Base-by-base conservation (phyloP, 108 stramenopile genomes). In the Conticribra weissflogii region DNA sequence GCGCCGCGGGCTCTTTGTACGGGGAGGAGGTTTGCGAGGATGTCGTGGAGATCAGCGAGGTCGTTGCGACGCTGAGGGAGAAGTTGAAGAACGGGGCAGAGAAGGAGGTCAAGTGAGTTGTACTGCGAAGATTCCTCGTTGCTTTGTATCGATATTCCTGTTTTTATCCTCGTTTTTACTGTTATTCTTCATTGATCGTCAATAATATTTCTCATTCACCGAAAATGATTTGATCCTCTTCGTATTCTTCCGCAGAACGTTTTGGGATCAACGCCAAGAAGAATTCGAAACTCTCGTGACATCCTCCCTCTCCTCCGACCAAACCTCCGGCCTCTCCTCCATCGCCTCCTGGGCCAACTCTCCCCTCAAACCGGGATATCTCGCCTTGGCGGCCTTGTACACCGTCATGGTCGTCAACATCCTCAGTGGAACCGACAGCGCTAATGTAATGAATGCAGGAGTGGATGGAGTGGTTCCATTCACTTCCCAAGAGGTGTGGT, bases 21-120 rank as follows among this genome's bases (percentile, higher is more conserved):
- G 79, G 61, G 31, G 29, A 55, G 9, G 53, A 51, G 2, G 27
- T 69, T 19, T 72, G 70, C 30, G 57, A 52, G 7, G 68, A 80
- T 80, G 60, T 81, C 14, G 69, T 50, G 23, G 22, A 15, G 4
- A 72, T 75, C 12, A 74, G 81, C 33, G 85, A 86, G 30, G 55
- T 86, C 46, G 87, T 91, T 47, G 85, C 79, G 3, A 55, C 54
- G 0, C 62, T 91, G 46, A 81, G 85, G 27, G 70, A 66, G 16
- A 90, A 86, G 71, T 82, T 88, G 68, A 54, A 28, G 4, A 21
- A 14, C 41, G 76, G 67, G 16, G 50, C 68, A 24, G 31, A 54
- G 27, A 25, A 51, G 36, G 56, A 56, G 68, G 69, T 64, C 36
- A 41, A 68, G 71, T 76, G 53, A 72, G 63, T 66, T 45, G 55